phyloP scores from a whole-genome alignment of 2,329 filamentous ascomycete genomes.

The Pseudofabraea citricarpa region DNA sequence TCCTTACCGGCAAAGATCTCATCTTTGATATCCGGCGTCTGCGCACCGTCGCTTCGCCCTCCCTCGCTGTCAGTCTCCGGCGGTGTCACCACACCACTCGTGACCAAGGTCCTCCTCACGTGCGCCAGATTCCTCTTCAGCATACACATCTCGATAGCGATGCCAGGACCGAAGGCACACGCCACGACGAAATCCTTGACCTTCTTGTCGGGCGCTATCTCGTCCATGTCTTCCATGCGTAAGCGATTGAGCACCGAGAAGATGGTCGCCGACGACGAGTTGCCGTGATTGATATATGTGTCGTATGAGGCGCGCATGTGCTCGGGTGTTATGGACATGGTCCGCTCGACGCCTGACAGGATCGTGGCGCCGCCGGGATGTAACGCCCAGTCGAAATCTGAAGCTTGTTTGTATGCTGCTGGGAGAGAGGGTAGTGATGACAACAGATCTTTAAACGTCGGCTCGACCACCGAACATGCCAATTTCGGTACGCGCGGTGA shows the following conservation, averaged over 20 bases:
- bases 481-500: slow-evolving; percentile 56
- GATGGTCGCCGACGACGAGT: slow-evolving; percentile 65
- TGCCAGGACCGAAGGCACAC: slow-evolving; percentile 66
- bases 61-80: slow-evolving; percentile 26
- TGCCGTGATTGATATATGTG: slow-evolving; percentile 63
- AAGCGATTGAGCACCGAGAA: slow-evolving; percentile 62
- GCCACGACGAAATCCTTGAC: slow-evolving; percentile 57
- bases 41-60: slow-evolving; percentile 19
- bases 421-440: slow-evolving; percentile 41
- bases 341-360: slow-evolving; percentile 55
- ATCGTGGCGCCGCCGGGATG: slow-evolving; percentile 67
- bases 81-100: slow-evolving; percentile 23
- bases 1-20: slow-evolving; percentile 14
- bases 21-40: slow-evolving; percentile 10
- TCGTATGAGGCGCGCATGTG: slow-evolving; percentile 68
- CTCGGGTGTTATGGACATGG: slow-evolving; percentile 52
- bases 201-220: slow-evolving; percentile 43
- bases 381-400: slow-evolving; percentile 69
- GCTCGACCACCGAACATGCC: slow-evolving; percentile 43
- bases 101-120: slow-evolving; percentile 15
- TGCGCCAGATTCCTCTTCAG: slow-evolving; percentile 38
- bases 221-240: slow-evolving; percentile 55
- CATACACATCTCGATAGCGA: slow-evolving; percentile 64
- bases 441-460: slow-evolving; percentile 51
- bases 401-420: slow-evolving; percentile 36